A percentile compares a stretch with the other conserved stretches of the same genome.
Evolutionary conservation across 2,329 filamentous ascomycete species (phyloP).

Genomic region (Phoma sp.): DNA sequence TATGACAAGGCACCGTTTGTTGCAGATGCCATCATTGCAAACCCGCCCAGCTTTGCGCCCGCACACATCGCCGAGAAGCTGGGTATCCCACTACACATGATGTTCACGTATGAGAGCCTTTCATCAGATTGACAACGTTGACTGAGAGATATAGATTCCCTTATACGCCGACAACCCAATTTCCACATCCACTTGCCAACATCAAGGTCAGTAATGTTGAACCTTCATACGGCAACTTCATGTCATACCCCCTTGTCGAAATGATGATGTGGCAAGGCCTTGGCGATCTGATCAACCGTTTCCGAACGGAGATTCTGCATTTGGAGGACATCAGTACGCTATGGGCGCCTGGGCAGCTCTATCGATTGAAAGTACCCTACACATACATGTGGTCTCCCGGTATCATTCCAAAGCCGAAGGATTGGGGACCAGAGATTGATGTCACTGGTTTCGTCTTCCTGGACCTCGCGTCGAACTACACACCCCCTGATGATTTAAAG

Average conservation of each 20-base stretch:
- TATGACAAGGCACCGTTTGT: conserved; percentile 73
- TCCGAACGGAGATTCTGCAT: conserved; percentile 70
- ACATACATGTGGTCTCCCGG: conserved; percentile 71
- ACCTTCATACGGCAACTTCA: conserved; percentile 76
- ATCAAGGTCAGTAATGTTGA: conserved; percentile 76
- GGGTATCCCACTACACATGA: conserved; percentile 77
- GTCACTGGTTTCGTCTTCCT: conserved; percentile 81
- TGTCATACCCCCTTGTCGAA: conserved; percentile 79
- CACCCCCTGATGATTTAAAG: conserved; percentile 62
- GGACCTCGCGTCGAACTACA: conserved; percentile 67
- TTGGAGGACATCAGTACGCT: conserved; percentile 76
- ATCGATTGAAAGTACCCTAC: conserved; percentile 75
- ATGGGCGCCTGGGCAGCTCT: conserved; percentile 77
- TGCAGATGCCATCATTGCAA: conserved; percentile 81
- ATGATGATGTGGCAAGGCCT: conserved; percentile 72
- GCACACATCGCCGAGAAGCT: conserved; percentile 77
- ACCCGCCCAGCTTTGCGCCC: conserved; percentile 78
- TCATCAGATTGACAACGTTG: conserved; percentile 29
- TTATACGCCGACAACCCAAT: conserved; percentile 75
- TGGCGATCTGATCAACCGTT: conserved; percentile 77
- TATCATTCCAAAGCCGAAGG: conserved; percentile 69
- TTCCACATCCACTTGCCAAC: conserved; percentile 78
- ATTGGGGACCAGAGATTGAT: conserved; percentile 74
- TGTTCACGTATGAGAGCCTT: conserved; percentile 73
- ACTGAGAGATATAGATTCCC: conserved; percentile 61